Evolutionary conservation across 2,329 filamentous ascomycete species (phyloP).

Genomic region (Curvularia sp.): DNA sequence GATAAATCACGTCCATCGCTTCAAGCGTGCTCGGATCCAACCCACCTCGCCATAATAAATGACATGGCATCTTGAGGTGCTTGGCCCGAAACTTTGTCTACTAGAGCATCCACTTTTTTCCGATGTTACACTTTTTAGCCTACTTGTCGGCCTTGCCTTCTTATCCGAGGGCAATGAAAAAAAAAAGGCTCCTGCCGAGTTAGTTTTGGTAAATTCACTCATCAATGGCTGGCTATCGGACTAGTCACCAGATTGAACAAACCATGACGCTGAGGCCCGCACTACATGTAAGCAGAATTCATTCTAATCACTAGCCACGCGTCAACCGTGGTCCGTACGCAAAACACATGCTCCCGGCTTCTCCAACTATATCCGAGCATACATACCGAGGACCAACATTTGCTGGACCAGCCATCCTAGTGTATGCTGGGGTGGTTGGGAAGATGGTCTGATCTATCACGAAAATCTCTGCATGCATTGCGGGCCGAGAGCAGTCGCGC

Average conservation of each 20-base stretch:
- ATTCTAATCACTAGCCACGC: conserved; percentile 19
- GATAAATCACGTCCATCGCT: conserved; percentile 26
- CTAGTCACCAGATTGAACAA: conserved; percentile 26
- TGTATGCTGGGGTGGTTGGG: conserved; percentile 21
- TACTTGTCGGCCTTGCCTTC: conserved; percentile 2
- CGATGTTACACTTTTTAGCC: conserved; percentile 6
- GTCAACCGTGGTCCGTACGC: conserved; percentile 28
- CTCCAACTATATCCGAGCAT: conserved; percentile 24
- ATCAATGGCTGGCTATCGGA: conserved; percentile 17
- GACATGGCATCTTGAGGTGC: conserved; percentile 8
- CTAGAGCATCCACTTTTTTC: conserved; percentile 12
- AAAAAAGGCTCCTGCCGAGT: conserved; percentile 22
- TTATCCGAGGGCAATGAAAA: conserved; percentile 9
- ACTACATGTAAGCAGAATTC: conserved; percentile 11
- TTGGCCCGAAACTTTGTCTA: conserved; percentile 6
- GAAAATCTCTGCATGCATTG: conserved; percentile 36
- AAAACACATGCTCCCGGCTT: conserved; percentile 11
- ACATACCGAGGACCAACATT: conserved; percentile 23
- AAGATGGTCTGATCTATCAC: conserved; percentile 23
- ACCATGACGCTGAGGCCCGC: conserved; percentile 19
- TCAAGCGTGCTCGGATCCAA: conserved; percentile 12
- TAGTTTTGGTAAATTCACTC: conserved; percentile 10
- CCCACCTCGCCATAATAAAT: conserved; percentile 20
- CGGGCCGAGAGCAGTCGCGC: conserved; percentile 31
- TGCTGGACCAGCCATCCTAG: conserved; percentile 25